Conservation (phyloP, 306 rosid genomes). For the Carpinus viminea region DNA sequence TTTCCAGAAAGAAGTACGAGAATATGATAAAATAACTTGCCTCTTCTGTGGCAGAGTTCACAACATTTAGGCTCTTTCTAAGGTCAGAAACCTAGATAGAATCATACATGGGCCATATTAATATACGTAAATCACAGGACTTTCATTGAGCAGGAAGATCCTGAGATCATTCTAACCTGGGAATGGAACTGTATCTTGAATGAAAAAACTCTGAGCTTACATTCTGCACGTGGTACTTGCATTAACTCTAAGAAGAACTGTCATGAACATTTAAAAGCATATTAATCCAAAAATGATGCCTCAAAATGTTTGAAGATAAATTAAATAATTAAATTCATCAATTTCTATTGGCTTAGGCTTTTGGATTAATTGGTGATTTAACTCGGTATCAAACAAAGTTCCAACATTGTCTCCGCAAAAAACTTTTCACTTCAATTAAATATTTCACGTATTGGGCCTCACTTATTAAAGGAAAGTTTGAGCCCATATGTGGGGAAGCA, state of each 20-base stretch:
- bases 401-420: no score
- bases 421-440: no score
- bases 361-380: no score
- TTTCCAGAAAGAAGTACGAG: slow-evolving; percentile 20
- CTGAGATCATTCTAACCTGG: slow-evolving; percentile 56
- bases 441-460: no score
- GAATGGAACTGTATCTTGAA: slow-evolving; percentile 82
- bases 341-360: no score
- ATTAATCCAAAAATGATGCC: slow-evolving; percentile 17
- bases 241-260: slow-evolving; percentile 83
- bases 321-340: no score
- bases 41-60: slow-evolving; percentile 81
- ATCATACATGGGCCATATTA: slow-evolving; percentile 26
- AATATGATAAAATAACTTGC: slow-evolving; percentile 43
- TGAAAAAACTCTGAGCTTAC: slow-evolving; percentile 80
- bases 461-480: no score
- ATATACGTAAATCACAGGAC: slow-evolving; percentile 23
- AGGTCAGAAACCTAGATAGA: slow-evolving; percentile 78
- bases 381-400: no score
- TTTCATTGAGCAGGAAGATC: slow-evolving; percentile 4
- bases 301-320: no score
- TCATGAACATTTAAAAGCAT: slow-evolving; percentile 17
- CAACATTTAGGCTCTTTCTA: slow-evolving; percentile 61
- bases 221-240: slow-evolving; percentile 91
- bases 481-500: no score